A percentile compares a stretch with the other conserved stretches of the same genome.
Conservation (phyloP, 805 yeast species). For the Wickerhamomyces chambardii region DNA sequence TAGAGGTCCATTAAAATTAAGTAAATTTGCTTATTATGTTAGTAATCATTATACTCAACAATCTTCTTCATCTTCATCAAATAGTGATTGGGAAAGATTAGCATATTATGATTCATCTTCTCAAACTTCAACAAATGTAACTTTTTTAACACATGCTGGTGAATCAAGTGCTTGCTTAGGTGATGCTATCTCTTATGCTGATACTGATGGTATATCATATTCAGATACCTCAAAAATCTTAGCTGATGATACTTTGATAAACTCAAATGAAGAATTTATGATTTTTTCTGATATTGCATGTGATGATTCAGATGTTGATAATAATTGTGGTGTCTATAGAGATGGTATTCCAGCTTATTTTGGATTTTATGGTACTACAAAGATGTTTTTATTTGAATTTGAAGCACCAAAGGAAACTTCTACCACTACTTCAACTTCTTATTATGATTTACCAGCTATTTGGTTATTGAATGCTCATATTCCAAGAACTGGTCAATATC, state of each 20-base stretch:
- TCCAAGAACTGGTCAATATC: constrained; percentile 94
- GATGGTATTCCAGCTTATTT: constrained; percentile 85
- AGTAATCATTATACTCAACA: too few relatives aligned
- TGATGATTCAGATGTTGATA: constrained; percentile 25
- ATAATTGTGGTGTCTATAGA: constrained; percentile 82
- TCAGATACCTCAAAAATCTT: constrained; percentile 64
- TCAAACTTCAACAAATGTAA: constrained; percentile 76
- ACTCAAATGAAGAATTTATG: constrained; percentile 70
- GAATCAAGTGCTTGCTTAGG: constrained; percentile 83
- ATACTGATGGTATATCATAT: constrained; percentile 70
- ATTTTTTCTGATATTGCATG: constrained; percentile 72
- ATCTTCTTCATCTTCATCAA: constrained; percentile 28
- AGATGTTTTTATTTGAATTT: constrained; percentile 91
- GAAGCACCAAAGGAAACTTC: constrained; percentile 85
- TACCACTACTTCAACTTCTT: constrained; percentile 48
- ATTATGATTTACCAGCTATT: constrained; percentile 96
- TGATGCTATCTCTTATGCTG: constrained; percentile 86
- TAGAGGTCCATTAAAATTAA: constrained; percentile 79
- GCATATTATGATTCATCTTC: constrained; percentile 73
- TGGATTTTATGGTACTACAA: constrained; percentile 79
- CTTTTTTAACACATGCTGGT: constrained; percentile 92
- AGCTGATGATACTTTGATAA: constrained; percentile 52
- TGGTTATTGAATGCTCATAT: constrained; percentile 94
- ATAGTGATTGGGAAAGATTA: constrained; percentile 59
- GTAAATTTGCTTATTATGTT: constrained; percentile 89